phyloP scores from a whole-genome alignment of 2,329 filamentous ascomycete species.

The Alternaria atra region DNA sequence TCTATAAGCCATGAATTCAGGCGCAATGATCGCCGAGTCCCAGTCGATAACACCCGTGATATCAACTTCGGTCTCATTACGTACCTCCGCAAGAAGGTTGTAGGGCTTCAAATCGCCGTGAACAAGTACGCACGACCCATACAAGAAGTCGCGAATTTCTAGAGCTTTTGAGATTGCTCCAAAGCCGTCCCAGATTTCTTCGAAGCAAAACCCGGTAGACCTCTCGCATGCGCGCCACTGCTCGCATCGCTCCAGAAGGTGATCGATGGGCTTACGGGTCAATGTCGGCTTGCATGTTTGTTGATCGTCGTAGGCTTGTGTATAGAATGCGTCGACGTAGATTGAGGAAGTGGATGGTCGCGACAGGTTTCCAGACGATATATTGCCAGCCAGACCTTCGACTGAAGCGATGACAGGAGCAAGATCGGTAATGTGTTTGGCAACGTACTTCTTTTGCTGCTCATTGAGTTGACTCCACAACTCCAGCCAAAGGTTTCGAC shows the following conservation, averaged over 20 bases:
- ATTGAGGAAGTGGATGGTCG: background rate
- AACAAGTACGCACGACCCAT: slow-evolving; percentile 19
- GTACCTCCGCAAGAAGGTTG: slow-evolving; percentile 41
- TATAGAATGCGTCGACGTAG: slow-evolving; percentile 7
- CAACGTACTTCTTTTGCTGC: background rate
- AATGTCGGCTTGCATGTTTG: background rate
- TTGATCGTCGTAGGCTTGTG: background rate
- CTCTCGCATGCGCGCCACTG: slow-evolving; percentile 11
- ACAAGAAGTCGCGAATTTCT: slow-evolving; percentile 17
- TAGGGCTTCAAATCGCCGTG: slow-evolving; percentile 40
- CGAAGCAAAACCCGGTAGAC: background rate
- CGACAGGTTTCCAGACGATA: background rate
- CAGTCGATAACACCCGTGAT: slow-evolving; percentile 47
- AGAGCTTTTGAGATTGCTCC: slow-evolving; percentile 17
- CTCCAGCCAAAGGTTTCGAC: background rate
- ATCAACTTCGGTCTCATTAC: slow-evolving; percentile 2
- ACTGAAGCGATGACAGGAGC: background rate
- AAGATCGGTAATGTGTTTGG: background rate
- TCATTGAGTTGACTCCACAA: fast-evolving
- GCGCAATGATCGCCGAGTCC: slow-evolving; percentile 45
- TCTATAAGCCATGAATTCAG: slow-evolving; percentile 42
- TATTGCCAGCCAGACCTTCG: background rate
- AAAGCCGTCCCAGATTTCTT: slow-evolving; percentile 21
- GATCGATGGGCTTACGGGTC: background rate
- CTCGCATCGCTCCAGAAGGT: slow-evolving; percentile 17